Base-by-base conservation (phyloP, 306 rosid species). In the Medicago ruthenica region DNA sequence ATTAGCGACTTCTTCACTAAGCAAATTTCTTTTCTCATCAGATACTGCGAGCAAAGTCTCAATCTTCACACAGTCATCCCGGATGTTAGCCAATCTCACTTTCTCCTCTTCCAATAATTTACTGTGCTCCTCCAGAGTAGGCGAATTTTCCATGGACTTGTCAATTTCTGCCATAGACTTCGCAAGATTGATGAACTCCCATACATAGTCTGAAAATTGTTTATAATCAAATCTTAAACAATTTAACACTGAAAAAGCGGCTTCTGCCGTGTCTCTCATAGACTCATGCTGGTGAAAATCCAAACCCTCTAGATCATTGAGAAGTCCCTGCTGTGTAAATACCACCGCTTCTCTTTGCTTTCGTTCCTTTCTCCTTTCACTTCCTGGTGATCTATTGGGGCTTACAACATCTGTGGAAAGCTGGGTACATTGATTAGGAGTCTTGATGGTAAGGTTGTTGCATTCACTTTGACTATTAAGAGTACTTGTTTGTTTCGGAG, bases 181-280 rank as follows among this genome's bases (percentile, higher is more conserved):
- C 13, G 17, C 39, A 16, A 57, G 60, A 37, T 51, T 53, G 69
- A 81, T 79, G 54, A 64, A 85, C 42, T 78, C 61, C 79, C 75
- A 70, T 16, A 85, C 79, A 71, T 75, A 64, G 21, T 65, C 79
- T 50, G 79, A 75, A 51, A 81, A 81, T 21, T 48, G 65, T 31
- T 70, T 42, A 36, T 36, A 71, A 12, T 75, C 76, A 75, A 78
- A 41, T 13, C 60, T 54, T n/a, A 74, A 50, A 64, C 0, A 8
- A 34, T n/a, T n/a, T 50, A 85, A 20, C 4, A 65, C 0, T 0
- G 1, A 31, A 66, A 85, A 78, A 48, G 79, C 70, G 31, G 6
- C 40, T 31, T 85, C 76, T n/a, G 79, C 83, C 12, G 76, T 76
- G 45, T 62, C 72, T 74, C 68, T 65, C 81, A 81, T 78, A 12